Evolutionary conservation across 2,329 filamentous ascomycete species (phyloP), one percentile per base, ranked within the genome.

Genomic region (Trematosphaeria pertusa): DNA sequence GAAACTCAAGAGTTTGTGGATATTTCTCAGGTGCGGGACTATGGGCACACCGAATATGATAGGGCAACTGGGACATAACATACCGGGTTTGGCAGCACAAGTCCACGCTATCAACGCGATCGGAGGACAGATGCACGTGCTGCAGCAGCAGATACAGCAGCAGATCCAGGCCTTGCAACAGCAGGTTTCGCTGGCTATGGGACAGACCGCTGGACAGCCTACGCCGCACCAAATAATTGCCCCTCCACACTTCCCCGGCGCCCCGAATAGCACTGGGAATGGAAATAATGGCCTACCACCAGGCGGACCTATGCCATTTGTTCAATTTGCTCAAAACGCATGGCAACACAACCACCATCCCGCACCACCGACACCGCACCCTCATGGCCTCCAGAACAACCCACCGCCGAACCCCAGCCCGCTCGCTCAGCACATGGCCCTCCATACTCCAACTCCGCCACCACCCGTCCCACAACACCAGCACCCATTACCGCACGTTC

Each of bases 1-100:
- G 2, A 61, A 61, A 18, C 52, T 73, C 43, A 69, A 64, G 59
- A 65, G 45, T 33, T 51, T 73, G 24, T 70, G 66, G 60, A 62
- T 73, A 14, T 70, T 70, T 45, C 51, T 71, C 48, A 54, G 61
- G 9, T 67, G 60, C 35, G 64, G 58, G 1, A 58, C 35, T 14
- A 48, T 61, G 50, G 61, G 45, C 12, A 47, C 56, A 2, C 58
- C 58, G 19, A 43, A 28, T 9, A 33, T 52, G 32, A 43, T 51
- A 1, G 45, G 22, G 10, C 54, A 50, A 12, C 24, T 53, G 4
- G 38, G 47, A 4, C 46, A 43, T 7, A 7, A 28, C 8, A 28
- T 28, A 7, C 7, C 7, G 8, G 9, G 46, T 14, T 2, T 42
- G 44, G 7, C 46, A 37, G 10, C 22, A 38, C 9, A 50, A 40